Evolutionary conservation across 805 yeast species (phyloP).

Genomic region (Starmera caribaea): DNA sequence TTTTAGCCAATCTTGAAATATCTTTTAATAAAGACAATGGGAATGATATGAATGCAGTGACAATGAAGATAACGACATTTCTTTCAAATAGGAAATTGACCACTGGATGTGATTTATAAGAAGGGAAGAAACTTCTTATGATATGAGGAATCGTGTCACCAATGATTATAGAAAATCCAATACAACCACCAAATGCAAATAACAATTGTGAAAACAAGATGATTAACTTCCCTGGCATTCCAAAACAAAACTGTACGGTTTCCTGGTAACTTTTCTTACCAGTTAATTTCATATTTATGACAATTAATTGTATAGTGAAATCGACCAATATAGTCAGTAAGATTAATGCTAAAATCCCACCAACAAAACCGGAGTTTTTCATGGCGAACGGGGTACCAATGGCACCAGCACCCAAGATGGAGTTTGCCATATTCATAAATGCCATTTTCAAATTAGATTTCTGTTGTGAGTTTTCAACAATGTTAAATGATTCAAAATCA

Average conservation of each 20-base stretch:
- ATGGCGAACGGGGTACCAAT: slow-evolving; percentile 91
- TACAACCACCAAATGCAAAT: slow-evolving; percentile 90
- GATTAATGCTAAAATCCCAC: slow-evolving; percentile 56
- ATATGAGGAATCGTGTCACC: slow-evolving; percentile 96
- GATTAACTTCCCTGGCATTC: slow-evolving; percentile 55
- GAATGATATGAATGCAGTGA: slow-evolving; percentile 65
- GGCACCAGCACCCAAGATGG: slow-evolving; percentile 92
- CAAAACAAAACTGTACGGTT: slow-evolving; percentile 73
- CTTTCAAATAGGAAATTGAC: slow-evolving; percentile 52
- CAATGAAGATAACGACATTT: slow-evolving; percentile 58
- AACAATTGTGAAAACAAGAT: slow-evolving; percentile 72
- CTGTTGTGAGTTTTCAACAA: slow-evolving; percentile 2
- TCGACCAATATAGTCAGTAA: slow-evolving; percentile 65
- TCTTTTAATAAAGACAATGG: slow-evolving; percentile 77
- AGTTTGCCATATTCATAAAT: slow-evolving; percentile 94
- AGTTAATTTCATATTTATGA: slow-evolving; percentile 69
- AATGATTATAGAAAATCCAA: slow-evolving; percentile 89
- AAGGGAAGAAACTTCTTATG: slow-evolving; percentile 52
- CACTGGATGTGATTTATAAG: slow-evolving; percentile 21
- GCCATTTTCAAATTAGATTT: slow-evolving; percentile 72
- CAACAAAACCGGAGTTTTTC: slow-evolving; percentile 66
- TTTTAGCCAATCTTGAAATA: slow-evolving; percentile 78
- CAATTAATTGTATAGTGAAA: slow-evolving; percentile 79
- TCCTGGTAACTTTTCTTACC: slow-evolving; percentile 78
- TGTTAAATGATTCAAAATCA: too few species aligned